These are phyloP conservation scores for Sistotremastrum niveocremeum DNA, from an alignment of 768 basidiomycete species.

Conservation along the genomic window DNA sequence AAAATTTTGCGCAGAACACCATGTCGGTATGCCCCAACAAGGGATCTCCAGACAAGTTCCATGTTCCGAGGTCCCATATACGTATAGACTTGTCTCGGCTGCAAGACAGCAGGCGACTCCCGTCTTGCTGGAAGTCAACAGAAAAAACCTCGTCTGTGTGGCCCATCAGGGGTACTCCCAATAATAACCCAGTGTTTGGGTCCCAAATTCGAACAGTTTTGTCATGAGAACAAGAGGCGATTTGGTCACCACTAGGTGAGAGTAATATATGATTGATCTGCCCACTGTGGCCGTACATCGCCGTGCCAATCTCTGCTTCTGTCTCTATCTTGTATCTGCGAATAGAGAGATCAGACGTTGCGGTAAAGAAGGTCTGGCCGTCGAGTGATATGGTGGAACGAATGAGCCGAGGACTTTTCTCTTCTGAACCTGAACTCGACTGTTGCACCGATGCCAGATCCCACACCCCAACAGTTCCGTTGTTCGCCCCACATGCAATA, in stretches of 20 bases:
- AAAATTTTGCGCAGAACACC: too few species aligned
- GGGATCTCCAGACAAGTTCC: too few species aligned
- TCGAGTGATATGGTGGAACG: too few species aligned
- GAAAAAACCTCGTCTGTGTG: neutral
- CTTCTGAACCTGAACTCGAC: too few species aligned
- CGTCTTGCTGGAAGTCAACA: conserved; percentile 12
- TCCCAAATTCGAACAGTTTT: conserved; percentile 6
- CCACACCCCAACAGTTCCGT: conserved; percentile 10
- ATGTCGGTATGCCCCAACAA: too few species aligned
- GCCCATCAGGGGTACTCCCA: neutral
- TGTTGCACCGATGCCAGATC: too few species aligned
- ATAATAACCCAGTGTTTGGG: neutral
- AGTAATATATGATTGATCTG: neutral
- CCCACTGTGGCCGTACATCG: too few species aligned
- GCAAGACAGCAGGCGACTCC: conserved; percentile 9
- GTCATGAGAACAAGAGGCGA: conserved; percentile 6
- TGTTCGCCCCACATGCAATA: conserved; percentile 10
- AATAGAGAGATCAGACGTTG: too few species aligned
- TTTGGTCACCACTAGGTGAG: conserved; percentile 7
- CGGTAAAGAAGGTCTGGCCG: too few species aligned
- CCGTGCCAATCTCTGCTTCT: too few species aligned
- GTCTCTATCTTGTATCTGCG: too few species aligned
- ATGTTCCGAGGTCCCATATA: conserved; percentile 10
- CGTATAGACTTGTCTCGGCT: conserved; percentile 8
- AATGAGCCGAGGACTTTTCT: too few species aligned